Conservation (phyloP, 164 flowering plant species). For the Dillenia turbinata region DNA sequence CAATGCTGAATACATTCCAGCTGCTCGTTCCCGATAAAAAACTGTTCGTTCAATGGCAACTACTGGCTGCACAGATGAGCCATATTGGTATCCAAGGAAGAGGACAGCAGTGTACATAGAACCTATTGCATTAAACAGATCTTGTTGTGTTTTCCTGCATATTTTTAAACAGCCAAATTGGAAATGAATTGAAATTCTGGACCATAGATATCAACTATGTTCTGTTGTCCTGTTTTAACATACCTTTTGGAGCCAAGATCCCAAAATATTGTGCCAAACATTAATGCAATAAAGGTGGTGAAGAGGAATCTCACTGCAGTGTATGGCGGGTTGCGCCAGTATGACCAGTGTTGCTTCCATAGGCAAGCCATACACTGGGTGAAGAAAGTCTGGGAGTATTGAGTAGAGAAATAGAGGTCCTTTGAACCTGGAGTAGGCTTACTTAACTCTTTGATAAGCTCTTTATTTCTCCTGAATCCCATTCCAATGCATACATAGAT, state of each 20-base stretch:
- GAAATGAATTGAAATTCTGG: too few species aligned
- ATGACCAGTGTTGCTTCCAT: slow-evolving; percentile 36
- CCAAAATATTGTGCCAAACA: slow-evolving; percentile 32
- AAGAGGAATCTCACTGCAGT: slow-evolving; percentile 28
- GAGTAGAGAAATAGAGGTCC: slow-evolving; percentile 23
- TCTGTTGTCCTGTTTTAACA: neutral
- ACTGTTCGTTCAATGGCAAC: slow-evolving; percentile 32
- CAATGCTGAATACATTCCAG: slow-evolving; percentile 32
- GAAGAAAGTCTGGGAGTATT: slow-evolving; percentile 22
- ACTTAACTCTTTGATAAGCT: slow-evolving; percentile 21
- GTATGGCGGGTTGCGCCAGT: slow-evolving; percentile 32
- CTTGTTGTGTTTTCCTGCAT: slow-evolving; percentile 15
- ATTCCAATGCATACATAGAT: too few species aligned
- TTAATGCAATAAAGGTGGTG: slow-evolving; percentile 24
- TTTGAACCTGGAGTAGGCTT: slow-evolving; percentile 19
- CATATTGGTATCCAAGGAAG: slow-evolving; percentile 23
- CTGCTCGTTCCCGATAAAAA: slow-evolving; percentile 34
- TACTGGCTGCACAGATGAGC: slow-evolving; percentile 28
- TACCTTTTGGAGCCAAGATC: slow-evolving; percentile 28
- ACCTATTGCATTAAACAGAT: slow-evolving; percentile 30
- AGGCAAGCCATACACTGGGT: slow-evolving; percentile 29
- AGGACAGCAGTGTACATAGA: slow-evolving; percentile 30
- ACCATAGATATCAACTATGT: neutral
- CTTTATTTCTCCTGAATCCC: slow-evolving; percentile 26
- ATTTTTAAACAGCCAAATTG: neutral